Base-by-base conservation (phyloP, 805 yeast species). In the Metschnikowia cerradonensis region DNA sequence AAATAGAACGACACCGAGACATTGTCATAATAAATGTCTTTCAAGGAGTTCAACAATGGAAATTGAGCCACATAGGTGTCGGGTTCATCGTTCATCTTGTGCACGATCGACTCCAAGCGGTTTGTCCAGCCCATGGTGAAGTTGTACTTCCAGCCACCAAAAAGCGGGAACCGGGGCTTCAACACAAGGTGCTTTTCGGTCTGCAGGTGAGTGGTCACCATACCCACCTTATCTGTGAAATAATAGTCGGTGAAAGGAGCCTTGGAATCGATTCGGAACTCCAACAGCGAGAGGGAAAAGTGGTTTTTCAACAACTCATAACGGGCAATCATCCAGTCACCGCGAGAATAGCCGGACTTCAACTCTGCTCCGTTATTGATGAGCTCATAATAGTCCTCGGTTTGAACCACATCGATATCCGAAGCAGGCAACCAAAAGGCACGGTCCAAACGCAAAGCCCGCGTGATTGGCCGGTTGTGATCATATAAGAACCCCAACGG, bases 131-230 rank as follows among this genome's bases (percentile, higher is more conserved):
- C 98, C 59, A 92, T 68, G 20, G 98, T 94, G 76, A 89, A 94
- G 70, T 92, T 90, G 70, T 90, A 92, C 61, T 84, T 79, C 99
- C 99, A 94, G 40, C 91, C 95, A 45, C 99, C 99, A 68, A 89
- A 88, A 6, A 94, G 66, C n/a, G 99, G 99, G 74, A 76, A 94
- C 67, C 99, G 80, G 50, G 98, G 98, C 62, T 79, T 81, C 56
- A 94, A 67, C 34, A 84, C 72, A 44, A 89, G 70, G 53, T 71
- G 68, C 40, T 77, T 67, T 39, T 68, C 68, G 3, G 70, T 63
- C 23, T 71, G 53, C 54, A 73, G 72, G 45, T 86, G 85, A 3
- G 97, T 88, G 6, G 96, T 84, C 13, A 92, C 96, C 69, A 89
- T 88, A 35, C 99, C 99, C 30, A 92, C 96, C 57, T 86, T 79